Evolutionary conservation across 2,329 filamentous ascomycete genomes (phyloP), one percentile per base, ranked within the genome.

Genomic region (Colletotrichum brevisporum): DNA sequence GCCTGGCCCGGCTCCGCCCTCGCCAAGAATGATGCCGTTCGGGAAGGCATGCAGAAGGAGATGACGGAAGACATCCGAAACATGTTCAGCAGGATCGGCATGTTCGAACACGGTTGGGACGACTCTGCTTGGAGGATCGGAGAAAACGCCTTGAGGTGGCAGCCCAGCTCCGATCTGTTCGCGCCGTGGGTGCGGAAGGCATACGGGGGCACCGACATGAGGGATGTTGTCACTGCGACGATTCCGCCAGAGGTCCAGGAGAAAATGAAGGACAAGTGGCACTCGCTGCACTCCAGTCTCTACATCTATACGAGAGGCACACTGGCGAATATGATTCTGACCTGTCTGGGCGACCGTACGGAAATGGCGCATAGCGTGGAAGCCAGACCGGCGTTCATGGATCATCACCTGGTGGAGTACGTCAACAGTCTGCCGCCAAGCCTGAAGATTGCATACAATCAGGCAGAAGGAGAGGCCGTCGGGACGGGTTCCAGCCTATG

Each of bases 311-410:
- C 45, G 56, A 74, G 72, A 47, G 62, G 51, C 1, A 13, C 69
- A 1, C 67, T 80, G 9, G 43, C 70, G 15, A 77, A 78, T 70
- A 66, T 74, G 43, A 61, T 80, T 15, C 72, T 80, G 12, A 67
- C 74, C 0, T 76, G 74, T 47, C 62, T 78, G 6, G 78, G 79
- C 15, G 79, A 81, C 66, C 75, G 77, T 2, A 73, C 73, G n/a
- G 79, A 81, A 61, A 81, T 81, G 79, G 78, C 77, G 1, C 76
- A 81, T 63, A 76, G 77, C 61, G 66, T 81, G 45, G 79, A 81
- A 66, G 77, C 75, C 3, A 73, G 79, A 4, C 72, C 75, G 6
- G 79, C 79, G 1, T 80, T 80, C 43, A 71, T 81, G 5, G 79
- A 81, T 62, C 77, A 79, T 61, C 72, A 73, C 13, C 66, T 79